Percentiles rank a stretch among this genome's conserved stretches.
phyloP scores from a whole-genome alignment of 768 basidiomycete genomes.

The Suillus occidentalis region DNA sequence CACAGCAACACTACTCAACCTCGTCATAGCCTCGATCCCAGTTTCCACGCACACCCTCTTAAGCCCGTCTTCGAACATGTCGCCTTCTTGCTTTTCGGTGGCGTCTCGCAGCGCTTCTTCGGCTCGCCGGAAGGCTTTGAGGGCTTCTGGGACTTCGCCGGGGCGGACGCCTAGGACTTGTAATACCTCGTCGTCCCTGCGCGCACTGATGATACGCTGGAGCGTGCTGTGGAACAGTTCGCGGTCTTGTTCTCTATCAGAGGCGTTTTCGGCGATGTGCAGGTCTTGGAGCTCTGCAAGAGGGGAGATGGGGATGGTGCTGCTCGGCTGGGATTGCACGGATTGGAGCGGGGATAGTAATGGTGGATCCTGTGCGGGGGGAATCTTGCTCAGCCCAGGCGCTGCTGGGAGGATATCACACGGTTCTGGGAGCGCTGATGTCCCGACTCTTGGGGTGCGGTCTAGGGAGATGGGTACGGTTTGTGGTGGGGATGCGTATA shows the following conservation, averaged over 20 bases:
- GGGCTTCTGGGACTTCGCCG: neutral
- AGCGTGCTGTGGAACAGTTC: neutral
- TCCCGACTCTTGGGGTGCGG: neutral
- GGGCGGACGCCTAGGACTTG: neutral
- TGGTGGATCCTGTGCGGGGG: neutral
- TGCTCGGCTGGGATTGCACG: neutral
- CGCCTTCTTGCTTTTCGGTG: neutral
- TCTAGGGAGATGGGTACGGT: neutral
- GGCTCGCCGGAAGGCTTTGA: neutral
- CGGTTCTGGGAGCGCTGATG: neutral
- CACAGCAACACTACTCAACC: conserved; percentile 45
- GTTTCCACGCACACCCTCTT: conserved; percentile 71
- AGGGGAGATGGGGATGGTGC: neutral
- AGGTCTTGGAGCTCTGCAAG: neutral
- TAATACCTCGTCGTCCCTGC: neutral
- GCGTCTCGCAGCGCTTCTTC: neutral
- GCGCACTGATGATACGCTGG: neutral
- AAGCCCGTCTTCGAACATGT: neutral
- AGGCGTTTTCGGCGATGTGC: neutral
- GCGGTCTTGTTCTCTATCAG: neutral
- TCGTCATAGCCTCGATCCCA: conserved; percentile 67
- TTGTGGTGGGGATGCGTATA: neutral
- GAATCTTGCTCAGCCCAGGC: neutral
- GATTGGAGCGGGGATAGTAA: neutral
- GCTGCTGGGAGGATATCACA: neutral